Conservation (phyloP, 208 protist species). For the Willaertia magna region DNA sequence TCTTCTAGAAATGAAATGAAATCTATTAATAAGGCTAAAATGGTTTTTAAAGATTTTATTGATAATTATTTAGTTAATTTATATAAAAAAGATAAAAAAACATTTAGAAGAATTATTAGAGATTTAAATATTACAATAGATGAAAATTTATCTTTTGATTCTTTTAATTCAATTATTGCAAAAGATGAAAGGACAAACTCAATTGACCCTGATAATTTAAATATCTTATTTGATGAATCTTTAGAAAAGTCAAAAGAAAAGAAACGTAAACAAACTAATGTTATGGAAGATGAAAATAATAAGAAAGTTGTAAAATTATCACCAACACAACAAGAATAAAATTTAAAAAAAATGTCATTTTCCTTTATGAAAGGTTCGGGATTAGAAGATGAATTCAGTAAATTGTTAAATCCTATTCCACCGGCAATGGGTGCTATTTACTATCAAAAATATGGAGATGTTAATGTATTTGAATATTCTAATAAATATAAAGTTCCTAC, state of each 20-base stretch:
- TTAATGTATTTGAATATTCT: not conserved
- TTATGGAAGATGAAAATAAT: too few species aligned
- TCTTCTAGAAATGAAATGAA: not conserved
- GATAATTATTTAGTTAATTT: not conserved
- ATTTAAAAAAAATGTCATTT: too few species aligned
- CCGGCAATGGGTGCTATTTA: not conserved
- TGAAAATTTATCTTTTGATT: not conserved
- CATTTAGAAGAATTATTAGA: not conserved
- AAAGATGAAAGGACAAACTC: not conserved
- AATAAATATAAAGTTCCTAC: not conserved
- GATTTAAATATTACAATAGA: not conserved
- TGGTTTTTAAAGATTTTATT: not conserved
- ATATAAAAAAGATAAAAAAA: not conserved
- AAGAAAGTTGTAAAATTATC: too few species aligned
- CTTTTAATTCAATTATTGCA: not conserved
- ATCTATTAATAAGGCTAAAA: not conserved
- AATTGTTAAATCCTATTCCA: not conserved
- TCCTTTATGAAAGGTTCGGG: too few species aligned
- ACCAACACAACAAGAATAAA: too few species aligned
- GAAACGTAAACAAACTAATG: too few species aligned
- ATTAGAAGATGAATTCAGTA: too few species aligned
- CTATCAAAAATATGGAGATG: not conserved
- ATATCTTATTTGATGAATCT: not conserved
- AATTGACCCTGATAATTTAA: not conserved
- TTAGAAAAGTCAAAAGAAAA: not conserved